These are phyloP conservation scores for Boletellus sp. DNA, from an alignment of 1,284 basidiomycete genomes.

Conservation along the genomic window DNA sequence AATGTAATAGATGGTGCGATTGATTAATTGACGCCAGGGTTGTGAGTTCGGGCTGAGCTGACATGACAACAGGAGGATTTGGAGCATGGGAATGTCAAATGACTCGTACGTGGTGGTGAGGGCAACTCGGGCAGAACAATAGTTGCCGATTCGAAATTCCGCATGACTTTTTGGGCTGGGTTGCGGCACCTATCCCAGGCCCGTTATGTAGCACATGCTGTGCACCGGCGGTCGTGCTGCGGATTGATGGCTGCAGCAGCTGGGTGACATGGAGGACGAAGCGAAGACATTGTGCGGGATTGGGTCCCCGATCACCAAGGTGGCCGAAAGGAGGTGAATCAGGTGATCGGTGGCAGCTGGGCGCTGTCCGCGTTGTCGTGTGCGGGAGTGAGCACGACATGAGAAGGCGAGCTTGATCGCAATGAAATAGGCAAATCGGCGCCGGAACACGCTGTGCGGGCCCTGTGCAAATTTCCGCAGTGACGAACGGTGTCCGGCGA, in stretches of 20 bases:
- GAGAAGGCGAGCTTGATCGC: not conserved
- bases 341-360: slow-evolving; percentile 29
- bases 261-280: no score
- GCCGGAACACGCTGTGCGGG: slow-evolving; percentile 3
- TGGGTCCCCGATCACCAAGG: slow-evolving; percentile 27
- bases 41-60: slow-evolving; percentile 11
- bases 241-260: no score
- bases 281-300: no score
- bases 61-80: slow-evolving; percentile 2
- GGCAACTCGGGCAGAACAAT: not conserved
- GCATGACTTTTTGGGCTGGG: not conserved
- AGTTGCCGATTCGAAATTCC: no score
- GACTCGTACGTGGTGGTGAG: slow-evolving; percentile 2
- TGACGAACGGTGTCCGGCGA: not conserved
- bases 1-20: slow-evolving; percentile 3
- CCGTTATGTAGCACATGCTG: no score
- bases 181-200: no score
- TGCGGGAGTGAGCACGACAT: slow-evolving; percentile 6
- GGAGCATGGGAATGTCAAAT: slow-evolving; percentile 1
- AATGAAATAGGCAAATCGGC: slow-evolving; percentile 6
- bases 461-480: slow-evolving; percentile 19
- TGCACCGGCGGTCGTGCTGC: no score
- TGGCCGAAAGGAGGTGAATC: slow-evolving; percentile 15
- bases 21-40: slow-evolving; percentile 29
- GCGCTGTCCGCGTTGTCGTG: slow-evolving; percentile 18